Evolutionary conservation across 352 stramenopile species (phyloP).

Genomic region (Globisporangium paroecandrum): DNA sequence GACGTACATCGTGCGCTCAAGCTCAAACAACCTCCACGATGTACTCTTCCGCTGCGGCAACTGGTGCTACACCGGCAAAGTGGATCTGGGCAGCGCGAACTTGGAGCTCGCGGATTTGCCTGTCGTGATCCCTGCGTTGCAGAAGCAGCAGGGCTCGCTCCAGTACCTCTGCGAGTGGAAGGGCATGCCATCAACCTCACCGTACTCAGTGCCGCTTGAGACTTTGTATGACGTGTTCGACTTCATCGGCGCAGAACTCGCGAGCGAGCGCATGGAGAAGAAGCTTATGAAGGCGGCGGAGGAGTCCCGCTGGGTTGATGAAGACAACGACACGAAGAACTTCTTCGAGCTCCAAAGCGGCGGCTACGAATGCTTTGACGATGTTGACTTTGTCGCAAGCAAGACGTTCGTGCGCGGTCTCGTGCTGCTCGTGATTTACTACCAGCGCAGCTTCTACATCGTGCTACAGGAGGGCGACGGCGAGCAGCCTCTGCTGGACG

Average conservation of each 20-base stretch:
- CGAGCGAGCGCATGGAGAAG: slow-evolving; percentile 71
- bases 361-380: slow-evolving; percentile 84
- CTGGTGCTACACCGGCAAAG: slow-evolving; percentile 92
- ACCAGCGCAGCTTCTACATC: slow-evolving; percentile 88
- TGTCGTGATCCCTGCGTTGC: slow-evolving; percentile 87
- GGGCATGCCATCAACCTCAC: slow-evolving; percentile 57
- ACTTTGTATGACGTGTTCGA: slow-evolving; percentile 85
- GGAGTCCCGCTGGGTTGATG: slow-evolving; percentile 90
- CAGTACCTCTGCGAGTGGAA: slow-evolving; percentile 92
- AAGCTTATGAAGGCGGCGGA: slow-evolving; percentile 83
- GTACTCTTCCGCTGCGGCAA: slow-evolving; percentile 94
- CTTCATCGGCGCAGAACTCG: slow-evolving; percentile 81
- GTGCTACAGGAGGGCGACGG: slow-evolving; percentile 87
- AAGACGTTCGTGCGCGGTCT: slow-evolving; percentile 85
- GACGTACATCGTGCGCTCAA: slow-evolving; percentile 87
- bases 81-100: slow-evolving; percentile 77
- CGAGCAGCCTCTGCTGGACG: slow-evolving; percentile 92
- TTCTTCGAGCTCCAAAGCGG: slow-evolving; percentile 94
- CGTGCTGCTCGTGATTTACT: slow-evolving; percentile 83
- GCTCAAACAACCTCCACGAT: slow-evolving; percentile 69
- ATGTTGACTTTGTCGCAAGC: slow-evolving; percentile 80
- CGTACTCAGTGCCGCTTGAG: slow-evolving; percentile 67
- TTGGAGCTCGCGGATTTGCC: slow-evolving; percentile 89
- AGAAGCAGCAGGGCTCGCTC: slow-evolving; percentile 91
- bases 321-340: slow-evolving; percentile 63